Conservation (phyloP, 129 eudicot genomes). For the Artemisia argyi region DNA sequence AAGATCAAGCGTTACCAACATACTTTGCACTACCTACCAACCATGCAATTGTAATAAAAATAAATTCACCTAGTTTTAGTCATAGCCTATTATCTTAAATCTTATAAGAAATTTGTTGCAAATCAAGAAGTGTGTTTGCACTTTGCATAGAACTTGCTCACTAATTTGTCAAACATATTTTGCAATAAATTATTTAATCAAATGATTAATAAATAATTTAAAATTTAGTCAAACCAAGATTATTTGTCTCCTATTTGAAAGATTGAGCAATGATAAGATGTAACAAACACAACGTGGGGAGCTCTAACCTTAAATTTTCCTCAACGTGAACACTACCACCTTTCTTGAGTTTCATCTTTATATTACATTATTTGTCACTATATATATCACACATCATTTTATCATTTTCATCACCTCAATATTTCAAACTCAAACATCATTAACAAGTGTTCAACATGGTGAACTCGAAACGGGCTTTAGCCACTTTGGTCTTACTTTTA, state of each 20-base stretch:
- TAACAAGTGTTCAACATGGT: constrained; percentile 15
- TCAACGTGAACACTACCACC: constrained; percentile 67
- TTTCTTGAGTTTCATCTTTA: constrained; percentile 19
- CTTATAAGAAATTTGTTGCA: no score
- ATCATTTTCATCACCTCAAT: constrained; percentile 22
- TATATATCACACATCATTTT: constrained; percentile 25
- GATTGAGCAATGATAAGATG: constrained; percentile 24
- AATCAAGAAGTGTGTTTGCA: no score
- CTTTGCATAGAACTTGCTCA: no score
- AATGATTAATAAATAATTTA: background rate
- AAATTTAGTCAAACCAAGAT: constrained; percentile 33
- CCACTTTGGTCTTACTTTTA: constrained; percentile 26
- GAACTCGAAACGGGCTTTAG: constrained; percentile 20
- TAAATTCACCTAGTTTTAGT: no score
- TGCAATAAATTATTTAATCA: background rate
- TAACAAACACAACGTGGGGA: constrained; percentile 50
- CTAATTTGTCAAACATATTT: background rate
- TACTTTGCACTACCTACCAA: no score
- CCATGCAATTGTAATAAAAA: no score
- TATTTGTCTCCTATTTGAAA: constrained; percentile 10
- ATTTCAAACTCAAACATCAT: constrained; percentile 5
- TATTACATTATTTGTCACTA: background rate
- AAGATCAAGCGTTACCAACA: no score
- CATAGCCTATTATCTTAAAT: no score
- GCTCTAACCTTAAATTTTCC: constrained; percentile 37